phyloP scores from a whole-genome alignment of 2,329 filamentous ascomycete species.

The Aureobasidium sp. region DNA sequence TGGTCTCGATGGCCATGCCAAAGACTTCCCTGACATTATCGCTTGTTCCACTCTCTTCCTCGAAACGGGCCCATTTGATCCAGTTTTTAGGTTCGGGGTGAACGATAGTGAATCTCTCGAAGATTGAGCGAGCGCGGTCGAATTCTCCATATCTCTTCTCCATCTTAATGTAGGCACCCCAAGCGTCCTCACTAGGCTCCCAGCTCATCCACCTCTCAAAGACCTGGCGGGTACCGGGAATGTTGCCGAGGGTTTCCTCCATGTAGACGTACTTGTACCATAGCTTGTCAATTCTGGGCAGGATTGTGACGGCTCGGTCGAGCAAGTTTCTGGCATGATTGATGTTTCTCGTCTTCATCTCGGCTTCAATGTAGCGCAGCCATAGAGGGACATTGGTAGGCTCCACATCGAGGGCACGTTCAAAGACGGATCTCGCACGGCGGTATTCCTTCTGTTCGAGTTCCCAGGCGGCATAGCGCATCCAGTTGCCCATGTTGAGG shows the following conservation, averaged over 20 bases:
- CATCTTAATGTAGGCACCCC: conserved; percentile 92
- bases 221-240: conserved; percentile 83
- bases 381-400: conserved; percentile 78
- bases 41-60: conserved; percentile 89
- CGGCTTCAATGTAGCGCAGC: conserved; percentile 89
- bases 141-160: conserved; percentile 94
- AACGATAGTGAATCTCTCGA: conserved; percentile 80
- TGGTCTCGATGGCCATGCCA: conserved; percentile 73
- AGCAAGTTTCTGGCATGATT: conserved; percentile 93
- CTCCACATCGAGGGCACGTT: conserved; percentile 87
- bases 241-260: conserved; percentile 95
- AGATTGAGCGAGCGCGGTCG: conserved; percentile 82
- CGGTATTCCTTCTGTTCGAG: conserved; percentile 96
- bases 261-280: conserved; percentile 99
- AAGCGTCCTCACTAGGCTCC: conserved; percentile 93
- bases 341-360: conserved; percentile 94
- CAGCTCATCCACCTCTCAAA: conserved; percentile 99
- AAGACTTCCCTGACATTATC: conserved; percentile 90
- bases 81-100: conserved; percentile 93
- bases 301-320: conserved; percentile 85
- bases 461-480: conserved; percentile 95
- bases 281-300: conserved; percentile 87
- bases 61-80: conserved; percentile 98
- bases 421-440: conserved; percentile 85
- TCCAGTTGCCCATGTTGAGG: conserved; percentile 98